Percentiles rank a stretch among this genome's conserved stretches.
Conservation (phyloP, 2,329 filamentous ascomycete species). For the Penicillium frequentans region DNA sequence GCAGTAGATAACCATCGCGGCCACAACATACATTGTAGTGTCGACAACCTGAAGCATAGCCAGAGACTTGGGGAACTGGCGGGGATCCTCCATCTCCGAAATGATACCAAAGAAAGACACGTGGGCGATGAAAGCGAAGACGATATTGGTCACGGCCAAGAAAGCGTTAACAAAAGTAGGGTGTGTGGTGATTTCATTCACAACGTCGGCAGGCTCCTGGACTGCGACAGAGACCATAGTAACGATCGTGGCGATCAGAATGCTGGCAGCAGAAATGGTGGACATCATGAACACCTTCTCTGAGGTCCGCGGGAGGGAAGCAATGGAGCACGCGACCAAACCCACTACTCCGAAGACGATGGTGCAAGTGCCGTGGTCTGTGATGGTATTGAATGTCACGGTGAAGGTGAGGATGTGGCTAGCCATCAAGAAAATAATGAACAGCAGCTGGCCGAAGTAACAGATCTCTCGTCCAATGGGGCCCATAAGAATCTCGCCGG, state of each 20-base stretch:
- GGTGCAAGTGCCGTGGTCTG: slow-evolving; percentile 60
- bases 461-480: slow-evolving; percentile 60
- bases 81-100: slow-evolving; percentile 60
- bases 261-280: slow-evolving; percentile 61
- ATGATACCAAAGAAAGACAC: slow-evolving; percentile 67
- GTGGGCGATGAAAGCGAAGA: slow-evolving; percentile 66
- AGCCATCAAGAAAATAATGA: slow-evolving; percentile 66
- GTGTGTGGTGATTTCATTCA: slow-evolving; percentile 40
- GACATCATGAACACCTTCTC: slow-evolving; percentile 61
- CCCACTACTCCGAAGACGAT: slow-evolving; percentile 61
- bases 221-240: slow-evolving; percentile 65
- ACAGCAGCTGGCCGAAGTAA: slow-evolving; percentile 59
- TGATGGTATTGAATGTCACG: slow-evolving; percentile 65
- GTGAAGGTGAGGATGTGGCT: slow-evolving; percentile 68
- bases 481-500: slow-evolving; percentile 61
- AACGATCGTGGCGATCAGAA: slow-evolving; percentile 61
- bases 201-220: slow-evolving; percentile 38
- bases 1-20: slow-evolving; percentile 66
- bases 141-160: slow-evolving; percentile 62
- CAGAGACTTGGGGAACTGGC: slow-evolving; percentile 61
- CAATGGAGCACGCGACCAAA: slow-evolving; percentile 55
- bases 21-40: slow-evolving; percentile 63
- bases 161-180: slow-evolving; percentile 45
- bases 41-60: slow-evolving; percentile 59
- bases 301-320: slow-evolving; percentile 62